Evolutionary conservation across 2,329 filamentous ascomycete genomes (phyloP), one percentile per base, ranked within the genome.

Genomic region (Aspergillus pseudotamarii): DNA sequence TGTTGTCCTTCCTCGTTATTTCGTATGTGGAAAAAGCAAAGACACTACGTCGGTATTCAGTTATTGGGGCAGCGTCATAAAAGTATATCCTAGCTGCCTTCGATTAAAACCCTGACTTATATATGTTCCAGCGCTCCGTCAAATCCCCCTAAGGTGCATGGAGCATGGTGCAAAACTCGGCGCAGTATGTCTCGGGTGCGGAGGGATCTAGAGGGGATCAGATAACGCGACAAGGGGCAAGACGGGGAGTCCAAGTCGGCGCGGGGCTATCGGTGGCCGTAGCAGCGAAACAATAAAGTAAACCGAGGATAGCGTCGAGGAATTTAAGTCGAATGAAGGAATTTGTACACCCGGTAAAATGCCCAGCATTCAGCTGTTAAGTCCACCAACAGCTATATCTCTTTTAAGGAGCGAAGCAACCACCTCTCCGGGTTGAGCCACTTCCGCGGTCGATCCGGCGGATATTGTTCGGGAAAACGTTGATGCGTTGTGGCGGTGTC

Each of bases 401-500:
- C 38, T 51, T 64, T 60, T 48, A 59, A 61, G 63, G 61, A 67
- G 64, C 46, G 48, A 50, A 63, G 58, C 64, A 62, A 59, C 63
- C 41, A 57, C 60, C 50, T 61, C 60, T 64, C 59, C 60, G 55
- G 59, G 66, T 64, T 66, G 62, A 72, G 69, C 69, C 69, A 73
- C 71, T 71, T 72, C 71, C 72, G 71, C 69, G 61, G 73, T 67
- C 66, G 72, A 75, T 74, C 68, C 71, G 69, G 59, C 59, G 63
- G 57, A 66, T 59, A 62, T 64, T 62, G 62, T 57, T 28, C 67
- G 73, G 74, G 72, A 60, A 45, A 74, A 74, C 55, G 36, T 72
- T 76, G 66, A 69, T 72, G 67, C 74, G 73, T 1, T 66, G 73
- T 73, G 73, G 74, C 73, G 69, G 68, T 72, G 16, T 41, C 36